Percentiles rank a stretch among this genome's conserved stretches.
Evolutionary conservation across 2,329 filamentous ascomycete genomes (phyloP).

Genomic region (Aureobasidium sp.): DNA sequence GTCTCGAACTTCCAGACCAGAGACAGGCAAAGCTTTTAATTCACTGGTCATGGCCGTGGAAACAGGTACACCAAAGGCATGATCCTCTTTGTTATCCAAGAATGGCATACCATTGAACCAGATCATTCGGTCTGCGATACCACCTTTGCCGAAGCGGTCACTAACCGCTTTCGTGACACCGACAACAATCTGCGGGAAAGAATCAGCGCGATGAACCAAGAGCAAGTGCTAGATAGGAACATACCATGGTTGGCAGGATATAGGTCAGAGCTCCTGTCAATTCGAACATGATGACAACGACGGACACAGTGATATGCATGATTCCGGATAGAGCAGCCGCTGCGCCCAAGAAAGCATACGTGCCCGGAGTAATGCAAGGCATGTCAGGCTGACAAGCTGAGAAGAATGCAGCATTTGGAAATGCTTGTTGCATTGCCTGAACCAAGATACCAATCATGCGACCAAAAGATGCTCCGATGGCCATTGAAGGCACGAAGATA

Average conservation of each 20-base stretch:
- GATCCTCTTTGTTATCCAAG: constrained; percentile 94
- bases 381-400: constrained; percentile 81
- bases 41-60: constrained; percentile 72
- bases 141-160: constrained; percentile 87
- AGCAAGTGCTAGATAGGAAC: constrained; percentile 17
- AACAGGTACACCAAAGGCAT: constrained; percentile 91
- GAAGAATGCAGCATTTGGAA: constrained; percentile 79
- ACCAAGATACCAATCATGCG: constrained; percentile 92
- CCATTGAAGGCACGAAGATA: constrained; percentile 98
- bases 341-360: constrained; percentile 91
- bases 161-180: constrained; percentile 92
- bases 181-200: constrained; percentile 63
- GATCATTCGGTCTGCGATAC: constrained; percentile 97
- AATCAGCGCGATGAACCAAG: background rate
- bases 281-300: constrained; percentile 99
- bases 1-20: constrained; percentile 66
- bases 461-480: constrained; percentile 88
- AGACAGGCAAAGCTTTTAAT: constrained; percentile 64
- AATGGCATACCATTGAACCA: constrained; percentile 98
- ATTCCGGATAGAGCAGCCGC: constrained; percentile 88
- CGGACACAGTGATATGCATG: constrained; percentile 95
- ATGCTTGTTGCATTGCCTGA: constrained; percentile 76
- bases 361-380: constrained; percentile 93
- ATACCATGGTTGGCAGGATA: constrained; percentile 86
- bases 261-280: constrained; percentile 95